Evolutionary conservation across 192 early-diverging fungal genomes (phyloP), one percentile per base, ranked within the genome.

Genomic region (Mortierella claussenii): DNA sequence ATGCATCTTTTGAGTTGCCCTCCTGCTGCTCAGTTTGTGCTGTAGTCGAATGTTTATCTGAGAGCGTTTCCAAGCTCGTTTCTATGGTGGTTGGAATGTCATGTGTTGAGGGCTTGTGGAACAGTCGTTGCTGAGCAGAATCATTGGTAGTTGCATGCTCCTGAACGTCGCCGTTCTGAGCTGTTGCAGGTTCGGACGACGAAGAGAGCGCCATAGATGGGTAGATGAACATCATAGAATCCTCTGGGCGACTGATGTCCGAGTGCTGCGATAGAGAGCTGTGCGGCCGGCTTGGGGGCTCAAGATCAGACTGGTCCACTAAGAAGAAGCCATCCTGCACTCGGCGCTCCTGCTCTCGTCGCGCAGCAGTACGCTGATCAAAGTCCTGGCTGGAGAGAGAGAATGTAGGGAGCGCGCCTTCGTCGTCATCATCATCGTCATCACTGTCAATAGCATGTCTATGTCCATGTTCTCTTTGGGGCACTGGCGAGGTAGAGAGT

Each of bases 151-250:
- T 23, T 28, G 9, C 12, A 8, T 6, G 15, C 9, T 51, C 48
- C 28, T 62, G 47, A 18, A 36, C 24, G 8, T 46, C 43, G 18
- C 40, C 50, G 17, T 15, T 26, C 12, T 28, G 49, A 9, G 0
- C 20, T 1, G 6, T 20, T 31, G 32, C 2, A 23, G 51, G 27
- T 11, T 23, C 23, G 12, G 33, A 36, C 27, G 36, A 11, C 1
- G 52, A 40, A 15, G 73, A 66, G 10, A 76, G 45, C 13, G 32
- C 27, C 73, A 76, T 66, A 31, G 73, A 76, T 9, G 73, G 73
- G 32, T 67, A 76, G 36, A 76, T 50, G 33, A 76, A 50, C 27
- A 48, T 23, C 73, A 76, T 76, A 12, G 62, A 13, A 9, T 59
- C 52, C 10, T 43, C 42, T 18, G 27, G 47, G n/a, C 37, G 57